Percentiles rank a stretch among this genome's conserved stretches.
Conservation (phyloP, 176 grass and related monocot species). For the Metroxylon sagu region DNA sequence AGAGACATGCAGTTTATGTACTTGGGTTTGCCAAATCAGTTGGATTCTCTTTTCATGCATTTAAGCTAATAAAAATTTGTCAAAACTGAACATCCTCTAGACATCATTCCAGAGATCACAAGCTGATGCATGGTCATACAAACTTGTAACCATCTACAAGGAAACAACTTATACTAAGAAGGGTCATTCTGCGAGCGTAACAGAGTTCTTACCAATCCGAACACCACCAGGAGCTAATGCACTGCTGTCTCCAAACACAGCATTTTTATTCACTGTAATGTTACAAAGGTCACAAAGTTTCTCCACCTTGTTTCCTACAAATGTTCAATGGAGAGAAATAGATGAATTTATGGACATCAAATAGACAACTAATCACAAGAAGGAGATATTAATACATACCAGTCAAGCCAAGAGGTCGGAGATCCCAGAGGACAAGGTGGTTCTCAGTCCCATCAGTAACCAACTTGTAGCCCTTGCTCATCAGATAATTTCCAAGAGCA, state of each 20-base stretch:
- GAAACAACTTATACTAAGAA: too few relatives aligned
- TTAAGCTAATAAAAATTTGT: too few relatives aligned
- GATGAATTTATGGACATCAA: not conserved
- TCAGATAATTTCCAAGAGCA: slow-evolving; percentile 4
- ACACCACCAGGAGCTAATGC: slow-evolving; percentile 4
- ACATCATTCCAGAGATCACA: too few relatives aligned
- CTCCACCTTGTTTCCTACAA: slow-evolving; percentile 5
- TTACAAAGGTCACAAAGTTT: slow-evolving; percentile 8
- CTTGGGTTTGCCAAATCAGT: too few relatives aligned
- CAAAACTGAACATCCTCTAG: too few relatives aligned
- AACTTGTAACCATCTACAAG: too few relatives aligned
- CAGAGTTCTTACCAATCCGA: not conserved
- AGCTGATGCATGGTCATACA: too few relatives aligned
- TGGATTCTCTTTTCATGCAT: too few relatives aligned
- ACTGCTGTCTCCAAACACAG: slow-evolving; percentile 8
- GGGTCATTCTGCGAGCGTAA: not conserved
- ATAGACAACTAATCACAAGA: not conserved
- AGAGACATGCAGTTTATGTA: too few relatives aligned
- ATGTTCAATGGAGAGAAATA: not conserved
- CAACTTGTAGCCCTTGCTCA: slow-evolving; percentile 1
- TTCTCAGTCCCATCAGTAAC: slow-evolving; percentile 7
- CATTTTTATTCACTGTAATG: slow-evolving; percentile 2
- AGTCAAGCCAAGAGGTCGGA: slow-evolving; percentile 4
- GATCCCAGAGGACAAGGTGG: slow-evolving; percentile 5
- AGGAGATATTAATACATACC: not conserved